These are phyloP conservation scores for Hysterium pulicare DNA, from an alignment of 2,329 filamentous ascomycete species.

Conservation along the genomic window DNA sequence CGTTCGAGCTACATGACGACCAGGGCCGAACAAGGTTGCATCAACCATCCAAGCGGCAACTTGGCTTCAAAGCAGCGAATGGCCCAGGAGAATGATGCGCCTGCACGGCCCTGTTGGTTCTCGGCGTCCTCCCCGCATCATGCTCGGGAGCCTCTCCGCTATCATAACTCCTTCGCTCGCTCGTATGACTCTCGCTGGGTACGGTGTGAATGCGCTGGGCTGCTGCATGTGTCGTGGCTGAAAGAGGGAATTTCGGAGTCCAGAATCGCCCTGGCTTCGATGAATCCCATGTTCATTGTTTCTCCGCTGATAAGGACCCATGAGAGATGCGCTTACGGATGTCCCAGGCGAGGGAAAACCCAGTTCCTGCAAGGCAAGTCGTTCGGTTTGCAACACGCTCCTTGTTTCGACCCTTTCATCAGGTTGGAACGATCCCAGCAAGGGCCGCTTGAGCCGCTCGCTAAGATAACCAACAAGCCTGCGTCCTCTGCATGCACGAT, in stretches of 20 bases:
- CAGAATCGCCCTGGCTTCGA: neutral
- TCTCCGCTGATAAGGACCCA: too few species aligned
- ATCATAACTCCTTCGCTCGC: neutral
- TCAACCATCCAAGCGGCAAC: neutral
- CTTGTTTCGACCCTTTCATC: too few species aligned
- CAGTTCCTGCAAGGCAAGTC: too few species aligned
- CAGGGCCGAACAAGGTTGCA: neutral
- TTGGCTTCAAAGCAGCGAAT: neutral
- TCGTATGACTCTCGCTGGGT: neutral
- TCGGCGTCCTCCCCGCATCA: neutral
- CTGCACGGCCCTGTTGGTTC: neutral
- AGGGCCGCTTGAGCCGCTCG: too few species aligned
- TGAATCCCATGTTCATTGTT: neutral
- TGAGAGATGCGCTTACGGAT: too few species aligned
- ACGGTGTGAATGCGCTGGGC: neutral
- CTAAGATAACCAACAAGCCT: too few species aligned
- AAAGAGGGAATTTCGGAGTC: neutral
- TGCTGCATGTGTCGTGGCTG: neutral
- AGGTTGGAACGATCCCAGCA: too few species aligned
- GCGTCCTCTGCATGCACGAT: too few species aligned
- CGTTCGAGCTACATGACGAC: neutral
- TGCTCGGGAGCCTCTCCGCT: neutral
- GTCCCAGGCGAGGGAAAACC: too few species aligned
- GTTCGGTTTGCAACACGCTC: too few species aligned
- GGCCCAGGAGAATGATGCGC: neutral